A percentile compares a stretch with the other conserved stretches of the same genome.
phyloP scores from a whole-genome alignment of 2,329 filamentous ascomycete species.

The Ceratocystis destructans region DNA sequence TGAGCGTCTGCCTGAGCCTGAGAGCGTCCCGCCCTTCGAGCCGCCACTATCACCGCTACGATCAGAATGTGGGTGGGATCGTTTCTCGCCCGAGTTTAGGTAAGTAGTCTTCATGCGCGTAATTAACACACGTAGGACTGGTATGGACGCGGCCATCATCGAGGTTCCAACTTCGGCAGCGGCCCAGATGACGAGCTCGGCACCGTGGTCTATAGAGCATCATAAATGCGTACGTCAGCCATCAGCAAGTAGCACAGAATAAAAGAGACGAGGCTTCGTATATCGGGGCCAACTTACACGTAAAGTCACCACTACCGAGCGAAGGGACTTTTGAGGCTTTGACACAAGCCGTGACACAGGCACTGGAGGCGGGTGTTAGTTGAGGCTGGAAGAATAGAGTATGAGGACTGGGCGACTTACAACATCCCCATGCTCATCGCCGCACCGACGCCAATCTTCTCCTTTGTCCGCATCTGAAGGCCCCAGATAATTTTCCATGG shows the following conservation, averaged over 20 bases:
- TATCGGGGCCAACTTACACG: slow-evolving; percentile 10
- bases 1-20: background rate
- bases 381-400: background rate
- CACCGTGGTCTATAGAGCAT: slow-evolving; percentile 18
- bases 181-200: slow-evolving; percentile 21
- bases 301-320: slow-evolving; percentile 21
- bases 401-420: slow-evolving; percentile 22
- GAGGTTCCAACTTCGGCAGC: slow-evolving; percentile 21
- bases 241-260: background rate
- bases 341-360: slow-evolving; percentile 25
- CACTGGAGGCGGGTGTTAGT: slow-evolving; percentile 21
- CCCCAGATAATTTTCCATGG: slow-evolving; percentile 32
- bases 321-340: slow-evolving; percentile 24
- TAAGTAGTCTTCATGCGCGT: slow-evolving; percentile 19
- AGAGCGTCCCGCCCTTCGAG: background rate
- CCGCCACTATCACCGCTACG: background rate
- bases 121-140: slow-evolving; percentile 21
- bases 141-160: slow-evolving; percentile 22
- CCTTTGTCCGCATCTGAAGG: slow-evolving; percentile 29
- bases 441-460: slow-evolving; percentile 30
- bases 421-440: slow-evolving; percentile 34
- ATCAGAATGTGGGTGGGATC: background rate
- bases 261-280: background rate
- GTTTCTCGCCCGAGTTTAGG: slow-evolving; percentile 18
- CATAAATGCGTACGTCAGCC: background rate